These are phyloP conservation scores for Raffaelea arxii DNA, from an alignment of 2,329 filamentous ascomycete genomes.

Conservation along the genomic window DNA sequence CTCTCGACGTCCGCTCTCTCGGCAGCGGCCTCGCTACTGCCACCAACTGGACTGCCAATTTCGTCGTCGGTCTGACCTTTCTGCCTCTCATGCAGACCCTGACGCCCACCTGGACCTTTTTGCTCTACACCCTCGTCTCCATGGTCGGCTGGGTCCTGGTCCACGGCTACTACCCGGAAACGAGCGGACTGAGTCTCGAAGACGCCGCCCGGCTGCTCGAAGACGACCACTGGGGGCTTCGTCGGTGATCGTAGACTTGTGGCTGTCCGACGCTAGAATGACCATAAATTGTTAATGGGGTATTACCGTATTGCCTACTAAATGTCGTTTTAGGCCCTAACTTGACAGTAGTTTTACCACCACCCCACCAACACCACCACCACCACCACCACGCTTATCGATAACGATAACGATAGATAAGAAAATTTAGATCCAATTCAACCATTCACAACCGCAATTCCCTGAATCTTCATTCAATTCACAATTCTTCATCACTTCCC, in stretches of 20 bases:
- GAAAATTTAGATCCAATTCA: too few species aligned
- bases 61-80: constrained; percentile 77
- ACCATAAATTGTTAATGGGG: too few species aligned
- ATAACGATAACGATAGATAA: too few species aligned
- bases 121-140: constrained; percentile 68
- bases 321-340: too few species aligned
- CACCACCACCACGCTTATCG: too few species aligned
- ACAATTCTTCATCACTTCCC: too few species aligned
- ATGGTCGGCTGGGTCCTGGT: constrained; percentile 55
- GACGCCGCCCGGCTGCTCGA: constrained; percentile 65
- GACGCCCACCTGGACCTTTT: constrained; percentile 68
- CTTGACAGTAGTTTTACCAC: too few species aligned
- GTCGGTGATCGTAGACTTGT: constrained; percentile 12
- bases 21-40: constrained; percentile 67
- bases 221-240: constrained; percentile 65
- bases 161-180: constrained; percentile 77
- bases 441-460: too few species aligned
- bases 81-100: constrained; percentile 74
- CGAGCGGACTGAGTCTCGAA: constrained; percentile 70
- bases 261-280: too few species aligned
- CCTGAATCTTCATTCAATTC: too few species aligned
- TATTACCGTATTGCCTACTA: too few species aligned
- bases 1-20: constrained; percentile 60
- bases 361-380: too few species aligned
- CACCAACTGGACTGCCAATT: constrained; percentile 83